Evolutionary conservation across 306 rosid genomes (phyloP).

Genomic region (Betula pendula): DNA sequence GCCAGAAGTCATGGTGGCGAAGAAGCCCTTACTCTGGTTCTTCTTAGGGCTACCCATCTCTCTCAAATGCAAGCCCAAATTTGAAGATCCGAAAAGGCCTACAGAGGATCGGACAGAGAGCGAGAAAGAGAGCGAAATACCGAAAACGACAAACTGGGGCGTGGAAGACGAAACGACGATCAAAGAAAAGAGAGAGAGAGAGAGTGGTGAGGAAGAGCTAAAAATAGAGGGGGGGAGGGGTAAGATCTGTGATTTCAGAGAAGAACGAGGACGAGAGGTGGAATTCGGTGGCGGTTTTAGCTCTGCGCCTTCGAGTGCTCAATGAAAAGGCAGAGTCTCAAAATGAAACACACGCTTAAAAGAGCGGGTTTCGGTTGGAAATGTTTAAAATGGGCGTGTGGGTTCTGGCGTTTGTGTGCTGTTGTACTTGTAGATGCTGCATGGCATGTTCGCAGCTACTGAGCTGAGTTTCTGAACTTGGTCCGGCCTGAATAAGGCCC

Average conservation of each 20-base stretch:
- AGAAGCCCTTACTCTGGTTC: constrained; percentile 60
- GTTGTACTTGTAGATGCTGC: too few species aligned
- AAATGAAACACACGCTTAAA: background rate
- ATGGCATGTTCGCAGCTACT: background rate
- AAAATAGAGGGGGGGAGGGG: background rate
- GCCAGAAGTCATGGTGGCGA: constrained; percentile 72
- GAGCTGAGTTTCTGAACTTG: background rate
- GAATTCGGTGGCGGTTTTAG: constrained; percentile 14
- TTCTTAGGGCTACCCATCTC: constrained; percentile 60
- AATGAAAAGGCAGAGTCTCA: background rate
- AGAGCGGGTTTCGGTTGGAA: background rate
- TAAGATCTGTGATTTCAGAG: constrained; percentile 13
- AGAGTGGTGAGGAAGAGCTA: background rate
- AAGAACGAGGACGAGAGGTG: constrained; percentile 16
- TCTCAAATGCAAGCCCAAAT: constrained; percentile 31
- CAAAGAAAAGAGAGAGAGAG: background rate
- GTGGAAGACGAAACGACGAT: background rate
- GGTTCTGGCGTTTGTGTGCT: too few species aligned
- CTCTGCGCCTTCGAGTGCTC: background rate
- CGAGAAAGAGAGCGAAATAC: constrained; percentile 1
- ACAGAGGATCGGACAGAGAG: constrained; percentile 2
- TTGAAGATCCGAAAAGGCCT: constrained; percentile 13
- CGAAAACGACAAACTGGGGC: constrained; percentile 15
- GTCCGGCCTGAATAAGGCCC: background rate
- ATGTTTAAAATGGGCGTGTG: too few species aligned